A percentile compares a stretch with the other conserved stretches of the same genome.
Conservation (phyloP, 169 alveolate genomes). For the Plasmodium ovale region DNA sequence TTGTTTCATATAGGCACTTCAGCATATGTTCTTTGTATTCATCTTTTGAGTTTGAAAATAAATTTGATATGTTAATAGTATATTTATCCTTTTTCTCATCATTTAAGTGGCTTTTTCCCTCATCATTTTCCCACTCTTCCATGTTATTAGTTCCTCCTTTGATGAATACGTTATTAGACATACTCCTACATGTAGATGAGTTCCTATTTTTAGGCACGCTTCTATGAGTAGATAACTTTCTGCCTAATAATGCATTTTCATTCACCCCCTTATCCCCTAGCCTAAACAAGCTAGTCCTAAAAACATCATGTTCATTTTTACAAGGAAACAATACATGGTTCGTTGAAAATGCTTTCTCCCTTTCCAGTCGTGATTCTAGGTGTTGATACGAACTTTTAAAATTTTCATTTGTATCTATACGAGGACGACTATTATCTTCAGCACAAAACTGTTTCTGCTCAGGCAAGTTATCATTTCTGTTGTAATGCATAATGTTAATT, state of each 20-base stretch:
- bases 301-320: conserved; percentile 7
- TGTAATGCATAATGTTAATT: neutral
- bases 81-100: conserved; percentile 9
- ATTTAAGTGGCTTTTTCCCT: neutral
- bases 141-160: neutral
- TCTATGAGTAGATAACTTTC: neutral
- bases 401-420: neutral
- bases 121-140: neutral
- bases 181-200: neutral
- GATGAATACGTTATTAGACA: neutral
- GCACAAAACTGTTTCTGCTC: neutral
- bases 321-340: neutral
- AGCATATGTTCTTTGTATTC: conserved; percentile 19
- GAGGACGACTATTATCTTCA: neutral
- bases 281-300: neutral
- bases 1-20: neutral
- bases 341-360: neutral
- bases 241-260: neutral
- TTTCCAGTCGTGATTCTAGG: neutral
- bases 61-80: conserved; percentile 15
- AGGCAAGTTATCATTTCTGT: neutral
- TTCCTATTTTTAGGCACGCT: neutral
- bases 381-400: conserved; percentile 8
- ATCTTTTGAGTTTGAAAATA: conserved; percentile 41
- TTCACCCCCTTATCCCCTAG: neutral